Evolutionary conservation across 179 eudicot species (phyloP).

Genomic region (Nepenthes alata): DNA sequence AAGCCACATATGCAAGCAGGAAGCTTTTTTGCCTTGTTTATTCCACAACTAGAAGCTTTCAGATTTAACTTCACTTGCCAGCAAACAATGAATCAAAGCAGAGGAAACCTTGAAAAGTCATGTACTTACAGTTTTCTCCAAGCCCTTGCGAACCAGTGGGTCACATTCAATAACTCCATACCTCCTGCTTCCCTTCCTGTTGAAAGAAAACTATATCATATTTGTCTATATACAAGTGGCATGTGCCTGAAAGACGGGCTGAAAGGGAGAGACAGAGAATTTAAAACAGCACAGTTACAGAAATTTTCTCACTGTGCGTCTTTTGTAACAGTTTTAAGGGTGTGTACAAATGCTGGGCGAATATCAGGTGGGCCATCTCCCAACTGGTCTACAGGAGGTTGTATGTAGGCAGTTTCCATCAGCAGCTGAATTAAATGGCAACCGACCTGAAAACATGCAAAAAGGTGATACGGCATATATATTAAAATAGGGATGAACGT

Average conservation of each 20-base stretch:
- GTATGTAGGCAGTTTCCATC: slow-evolving; percentile 73
- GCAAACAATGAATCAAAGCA: neutral
- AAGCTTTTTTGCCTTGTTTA: neutral
- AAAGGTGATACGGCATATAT: slow-evolving; percentile 1
- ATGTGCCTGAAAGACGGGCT: neutral
- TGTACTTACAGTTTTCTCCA: slow-evolving; percentile 71
- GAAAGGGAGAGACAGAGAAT: neutral
- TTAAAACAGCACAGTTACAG: neutral
- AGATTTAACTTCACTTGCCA: neutral
- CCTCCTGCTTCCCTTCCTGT: slow-evolving; percentile 50
- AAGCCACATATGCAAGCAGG: slow-evolving; percentile 1
- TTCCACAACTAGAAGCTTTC: neutral
- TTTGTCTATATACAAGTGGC: neutral
- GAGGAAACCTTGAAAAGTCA: neutral
- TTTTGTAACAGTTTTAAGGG: slow-evolving; percentile 31
- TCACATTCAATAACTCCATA: slow-evolving; percentile 88
- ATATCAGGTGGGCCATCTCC: slow-evolving; percentile 67
- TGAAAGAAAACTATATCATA: slow-evolving; percentile 3
- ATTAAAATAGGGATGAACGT: neutral
- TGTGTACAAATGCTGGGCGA: slow-evolving; percentile 86
- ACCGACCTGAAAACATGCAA: slow-evolving; percentile 51
- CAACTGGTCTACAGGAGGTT: slow-evolving; percentile 55
- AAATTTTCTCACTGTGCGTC: slow-evolving; percentile 24
- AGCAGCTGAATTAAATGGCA: slow-evolving; percentile 69
- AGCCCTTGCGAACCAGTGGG: slow-evolving; percentile 71